A percentile compares a stretch with the other conserved stretches of the same genome.
phyloP scores from a whole-genome alignment of 2,329 filamentous ascomycete species.

The Cercospora citrullina region DNA sequence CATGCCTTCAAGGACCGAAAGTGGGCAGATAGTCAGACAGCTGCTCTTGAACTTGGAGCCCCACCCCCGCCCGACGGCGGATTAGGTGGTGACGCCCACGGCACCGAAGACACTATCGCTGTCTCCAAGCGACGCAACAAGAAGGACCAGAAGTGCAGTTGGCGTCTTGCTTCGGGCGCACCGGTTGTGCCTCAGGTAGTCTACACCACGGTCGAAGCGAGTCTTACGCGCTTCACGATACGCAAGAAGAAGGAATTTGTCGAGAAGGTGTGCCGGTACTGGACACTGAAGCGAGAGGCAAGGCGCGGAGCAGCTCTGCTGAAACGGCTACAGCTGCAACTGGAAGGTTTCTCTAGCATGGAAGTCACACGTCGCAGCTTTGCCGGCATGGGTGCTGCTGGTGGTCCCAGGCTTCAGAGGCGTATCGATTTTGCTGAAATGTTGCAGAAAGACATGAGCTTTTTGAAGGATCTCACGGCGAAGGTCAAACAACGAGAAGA shows the following conservation, averaged over 20 bases:
- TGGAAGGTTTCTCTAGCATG: slow-evolving; percentile 96
- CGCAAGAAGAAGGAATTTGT: slow-evolving; percentile 90
- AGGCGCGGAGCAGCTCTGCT: slow-evolving; percentile 86
- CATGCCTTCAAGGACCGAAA: slow-evolving; percentile 82
- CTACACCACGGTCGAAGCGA: slow-evolving; percentile 79
- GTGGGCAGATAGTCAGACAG: slow-evolving; percentile 88
- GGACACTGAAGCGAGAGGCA: slow-evolving; percentile 94
- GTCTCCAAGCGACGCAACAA: slow-evolving; percentile 62
- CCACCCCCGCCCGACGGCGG: slow-evolving; percentile 51
- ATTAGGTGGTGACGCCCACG: slow-evolving; percentile 44
- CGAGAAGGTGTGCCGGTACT: slow-evolving; percentile 91
- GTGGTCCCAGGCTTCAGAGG: slow-evolving; percentile 72
- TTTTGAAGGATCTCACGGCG: slow-evolving; percentile 68
- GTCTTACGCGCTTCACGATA: slow-evolving; percentile 78
- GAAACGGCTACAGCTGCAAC: slow-evolving; percentile 88
- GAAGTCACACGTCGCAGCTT: slow-evolving; percentile 95
- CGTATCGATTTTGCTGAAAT: slow-evolving; percentile 85
- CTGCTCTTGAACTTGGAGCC: slow-evolving; percentile 77
- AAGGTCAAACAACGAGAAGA: slow-evolving; percentile 73
- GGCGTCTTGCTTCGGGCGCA: slow-evolving; percentile 92
- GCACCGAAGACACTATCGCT: slow-evolving; percentile 55
- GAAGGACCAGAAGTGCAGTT: slow-evolving; percentile 65
- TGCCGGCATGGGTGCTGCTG: slow-evolving; percentile 86
- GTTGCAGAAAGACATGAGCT: slow-evolving; percentile 73
- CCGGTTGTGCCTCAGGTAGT: slow-evolving; percentile 90